Conservation (phyloP, 2,329 filamentous ascomycete genomes). For the Aspergillus pseudoterreus region DNA sequence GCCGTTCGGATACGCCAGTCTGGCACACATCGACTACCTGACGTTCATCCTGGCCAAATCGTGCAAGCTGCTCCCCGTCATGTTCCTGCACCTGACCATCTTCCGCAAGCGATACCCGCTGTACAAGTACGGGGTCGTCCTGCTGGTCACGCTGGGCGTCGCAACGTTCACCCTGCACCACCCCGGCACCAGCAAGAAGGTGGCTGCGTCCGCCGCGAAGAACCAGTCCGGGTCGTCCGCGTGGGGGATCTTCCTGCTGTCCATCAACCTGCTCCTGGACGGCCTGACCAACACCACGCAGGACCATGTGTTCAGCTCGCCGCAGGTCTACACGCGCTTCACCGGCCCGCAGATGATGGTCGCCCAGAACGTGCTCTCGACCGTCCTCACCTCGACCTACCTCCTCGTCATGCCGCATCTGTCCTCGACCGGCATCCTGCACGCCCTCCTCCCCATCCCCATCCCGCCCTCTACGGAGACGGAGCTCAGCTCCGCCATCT, state of each 20-base stretch:
- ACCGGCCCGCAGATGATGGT: slow-evolving; percentile 99
- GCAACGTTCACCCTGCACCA: slow-evolving; percentile 91
- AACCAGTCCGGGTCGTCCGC: slow-evolving; percentile 63
- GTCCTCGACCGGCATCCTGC: slow-evolving; percentile 62
- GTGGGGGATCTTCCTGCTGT: slow-evolving; percentile 72
- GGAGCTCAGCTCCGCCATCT: slow-evolving; percentile 74
- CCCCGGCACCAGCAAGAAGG: slow-evolving; percentile 58
- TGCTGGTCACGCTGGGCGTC: slow-evolving; percentile 85
- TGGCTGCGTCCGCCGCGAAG: slow-evolving; percentile 43
- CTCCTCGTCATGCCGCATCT: slow-evolving; percentile 76
- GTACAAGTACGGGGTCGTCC: slow-evolving; percentile 94
- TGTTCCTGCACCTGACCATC: slow-evolving; percentile 90
- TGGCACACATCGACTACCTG: slow-evolving; percentile 95
- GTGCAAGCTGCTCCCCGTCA: slow-evolving; percentile 98
- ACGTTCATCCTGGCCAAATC: slow-evolving; percentile 96
- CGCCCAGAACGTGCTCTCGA: slow-evolving; percentile 87
- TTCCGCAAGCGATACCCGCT: slow-evolving; percentile 86
- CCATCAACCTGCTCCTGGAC: slow-evolving; percentile 90
- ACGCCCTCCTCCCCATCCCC: slow-evolving; percentile 64
- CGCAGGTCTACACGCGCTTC: slow-evolving; percentile 66
- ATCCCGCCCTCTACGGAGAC: slow-evolving; percentile 57
- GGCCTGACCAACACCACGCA: slow-evolving; percentile 95
- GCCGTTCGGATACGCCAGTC: slow-evolving; percentile 91
- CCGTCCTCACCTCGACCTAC: slow-evolving; percentile 70
- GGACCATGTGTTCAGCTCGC: slow-evolving; percentile 79